These are phyloP conservation scores for Fonsecaea pugnacius DNA, from an alignment of 2,329 filamentous ascomycete genomes.

Conservation along the genomic window DNA sequence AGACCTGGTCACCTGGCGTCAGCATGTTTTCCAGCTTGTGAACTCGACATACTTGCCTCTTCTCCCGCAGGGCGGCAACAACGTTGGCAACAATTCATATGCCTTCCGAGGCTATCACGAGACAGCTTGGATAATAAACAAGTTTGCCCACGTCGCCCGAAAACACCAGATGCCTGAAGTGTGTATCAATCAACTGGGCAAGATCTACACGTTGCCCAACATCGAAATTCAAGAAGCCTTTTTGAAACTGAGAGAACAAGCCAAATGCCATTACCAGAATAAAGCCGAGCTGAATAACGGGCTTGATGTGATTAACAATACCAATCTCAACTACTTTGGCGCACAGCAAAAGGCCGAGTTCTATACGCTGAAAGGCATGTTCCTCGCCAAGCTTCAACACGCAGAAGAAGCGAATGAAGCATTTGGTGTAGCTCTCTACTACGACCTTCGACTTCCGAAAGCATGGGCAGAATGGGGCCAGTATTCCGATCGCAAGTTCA, in stretches of 20 bases:
- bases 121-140: conserved; percentile 99
- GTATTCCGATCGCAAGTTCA: conserved; percentile 96
- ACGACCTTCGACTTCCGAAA: conserved; percentile 92
- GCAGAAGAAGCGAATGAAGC: conserved; percentile 91
- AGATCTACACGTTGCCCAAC: conserved; percentile 97
- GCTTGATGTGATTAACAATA: conserved; percentile 98
- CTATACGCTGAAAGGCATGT: conserved; percentile 99
- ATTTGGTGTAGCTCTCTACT: conserved; percentile 92
- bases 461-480: conserved; percentile 99
- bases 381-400: conserved; percentile 89
- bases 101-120: conserved; percentile 98
- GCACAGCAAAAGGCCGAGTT: conserved; percentile 97
- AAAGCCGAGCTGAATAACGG: conserved; percentile 87
- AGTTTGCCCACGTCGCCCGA: conserved; percentile 94
- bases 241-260: conserved; percentile 96
- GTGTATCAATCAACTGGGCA: conserved; percentile 93
- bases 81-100: conserved; percentile 86
- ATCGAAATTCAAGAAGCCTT: conserved; percentile 99
- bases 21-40: conserved; percentile 98
- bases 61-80: conserved; percentile 73
- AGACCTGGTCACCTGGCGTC: conserved; percentile 98
- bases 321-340: conserved; percentile 98
- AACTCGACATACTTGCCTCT: conserved; percentile 90
- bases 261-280: conserved; percentile 98
- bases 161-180: conserved; percentile 97